phyloP scores from a whole-genome alignment of 805 yeast species.

The Yamadazyma olivae region DNA sequence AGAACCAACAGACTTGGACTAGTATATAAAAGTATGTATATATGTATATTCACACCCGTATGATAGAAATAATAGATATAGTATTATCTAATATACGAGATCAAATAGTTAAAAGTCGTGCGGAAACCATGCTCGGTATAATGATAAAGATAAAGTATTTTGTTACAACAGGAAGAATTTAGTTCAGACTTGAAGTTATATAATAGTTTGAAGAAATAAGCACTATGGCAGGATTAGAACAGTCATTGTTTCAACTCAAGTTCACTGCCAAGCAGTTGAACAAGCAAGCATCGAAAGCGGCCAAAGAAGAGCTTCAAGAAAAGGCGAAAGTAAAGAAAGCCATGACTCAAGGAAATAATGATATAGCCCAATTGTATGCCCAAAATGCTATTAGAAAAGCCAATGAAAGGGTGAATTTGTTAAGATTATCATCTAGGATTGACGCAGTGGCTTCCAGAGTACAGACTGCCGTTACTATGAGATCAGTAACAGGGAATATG shows the following conservation, averaged over 20 bases:
- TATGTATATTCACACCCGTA: too few species aligned
- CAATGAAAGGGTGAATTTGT: slow-evolving; percentile 77
- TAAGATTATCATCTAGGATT: slow-evolving; percentile 81
- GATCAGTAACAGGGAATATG: slow-evolving; percentile 93
- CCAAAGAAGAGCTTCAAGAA: slow-evolving; percentile 85
- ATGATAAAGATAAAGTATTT: too few species aligned
- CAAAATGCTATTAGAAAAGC: slow-evolving; percentile 93
- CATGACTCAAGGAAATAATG: slow-evolving; percentile 77
- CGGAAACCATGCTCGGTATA: too few species aligned
- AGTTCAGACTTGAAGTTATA: too few species aligned
- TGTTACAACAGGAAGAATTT: too few species aligned
- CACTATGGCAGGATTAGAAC: slow-evolving; percentile 43
- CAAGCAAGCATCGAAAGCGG: slow-evolving; percentile 86
- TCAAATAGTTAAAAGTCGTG: too few species aligned
- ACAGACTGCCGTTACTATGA: slow-evolving; percentile 97
- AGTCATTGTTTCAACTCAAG: slow-evolving; percentile 64
- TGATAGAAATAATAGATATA: too few species aligned
- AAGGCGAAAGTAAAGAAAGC: slow-evolving; percentile 89
- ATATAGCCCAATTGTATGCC: slow-evolving; percentile 91
- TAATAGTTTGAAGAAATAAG: too few species aligned
- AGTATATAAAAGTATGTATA: too few species aligned
- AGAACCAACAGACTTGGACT: background rate
- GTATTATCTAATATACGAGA: too few species aligned
- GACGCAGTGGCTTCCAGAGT: slow-evolving; percentile 96
- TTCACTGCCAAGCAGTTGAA: slow-evolving; percentile 93